A percentile compares a stretch with the other conserved stretches of the same genome.
Conservation (phyloP, 1,284 basidiomycete genomes). For the Puccinia triticina region DNA sequence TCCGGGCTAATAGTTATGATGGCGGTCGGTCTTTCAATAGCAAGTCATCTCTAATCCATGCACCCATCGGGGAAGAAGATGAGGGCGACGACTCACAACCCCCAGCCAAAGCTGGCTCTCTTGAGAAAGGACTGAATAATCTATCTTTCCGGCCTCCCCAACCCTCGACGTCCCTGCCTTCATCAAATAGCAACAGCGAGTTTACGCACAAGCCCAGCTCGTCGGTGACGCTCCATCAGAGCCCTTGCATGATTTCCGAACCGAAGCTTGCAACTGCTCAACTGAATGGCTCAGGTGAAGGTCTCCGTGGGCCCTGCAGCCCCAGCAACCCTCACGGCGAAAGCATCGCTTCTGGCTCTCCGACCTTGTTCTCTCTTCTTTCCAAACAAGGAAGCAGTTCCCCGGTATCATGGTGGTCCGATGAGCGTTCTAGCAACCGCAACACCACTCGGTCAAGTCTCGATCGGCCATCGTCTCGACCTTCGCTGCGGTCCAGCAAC, state of each 20-base stretch:
- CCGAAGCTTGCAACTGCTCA: slow-evolving; percentile 45
- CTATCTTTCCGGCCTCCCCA: slow-evolving; percentile 7
- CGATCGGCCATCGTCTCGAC: slow-evolving; percentile 53
- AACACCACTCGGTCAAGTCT: slow-evolving; percentile 51
- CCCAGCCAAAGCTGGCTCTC: background rate
- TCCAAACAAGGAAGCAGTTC: slow-evolving; percentile 28
- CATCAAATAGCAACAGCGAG: background rate
- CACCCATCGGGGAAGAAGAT: slow-evolving; percentile 42
- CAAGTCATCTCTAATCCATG: slow-evolving; percentile 28
- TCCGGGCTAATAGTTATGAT: slow-evolving; percentile 19
- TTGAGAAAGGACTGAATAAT: background rate
- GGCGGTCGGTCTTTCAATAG: slow-evolving; percentile 8
- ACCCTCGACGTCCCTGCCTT: background rate
- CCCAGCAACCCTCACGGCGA: background rate
- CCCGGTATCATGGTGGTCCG: slow-evolving; percentile 32
- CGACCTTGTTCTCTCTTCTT: slow-evolving; percentile 22
- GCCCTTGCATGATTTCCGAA: slow-evolving; percentile 35
- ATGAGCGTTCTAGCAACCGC: slow-evolving; percentile 21
- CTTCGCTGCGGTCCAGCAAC: slow-evolving; percentile 50
- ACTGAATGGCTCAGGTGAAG: slow-evolving; percentile 14
- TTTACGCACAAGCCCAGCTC: background rate
- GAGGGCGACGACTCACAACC: slow-evolving; percentile 5
- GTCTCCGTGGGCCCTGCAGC: background rate
- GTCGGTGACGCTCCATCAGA: background rate
- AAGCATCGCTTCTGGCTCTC: slow-evolving; percentile 15